phyloP scores from a whole-genome alignment of 169 alveolate species.

The Neospora caninum region DNA sequence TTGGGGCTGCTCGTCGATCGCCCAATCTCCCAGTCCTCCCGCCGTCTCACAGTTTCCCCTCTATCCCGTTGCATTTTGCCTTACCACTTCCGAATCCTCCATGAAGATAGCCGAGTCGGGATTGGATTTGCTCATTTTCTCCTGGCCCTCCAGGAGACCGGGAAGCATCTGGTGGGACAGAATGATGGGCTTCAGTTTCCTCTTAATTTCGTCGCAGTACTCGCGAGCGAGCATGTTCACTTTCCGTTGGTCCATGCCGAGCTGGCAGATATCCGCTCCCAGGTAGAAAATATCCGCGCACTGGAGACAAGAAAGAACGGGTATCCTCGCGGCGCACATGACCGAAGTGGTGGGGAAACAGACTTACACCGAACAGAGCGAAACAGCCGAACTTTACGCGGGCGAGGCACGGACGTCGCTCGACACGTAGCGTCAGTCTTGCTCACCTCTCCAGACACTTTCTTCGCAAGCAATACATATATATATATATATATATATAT shows the following conservation, averaged over 20 bases:
- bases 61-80: background rate
- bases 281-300: slow-evolving; percentile 98
- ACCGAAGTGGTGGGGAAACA: background rate
- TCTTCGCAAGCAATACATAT: no score
- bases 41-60: background rate
- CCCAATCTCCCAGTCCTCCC: background rate
- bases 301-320: slow-evolving; percentile 79
- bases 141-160: slow-evolving; percentile 96
- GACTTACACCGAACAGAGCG: no score
- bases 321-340: background rate
- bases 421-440: no score
- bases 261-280: slow-evolving; percentile 98
- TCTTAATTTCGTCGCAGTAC: slow-evolving; percentile 74
- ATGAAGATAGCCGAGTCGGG: slow-evolving; percentile 97
- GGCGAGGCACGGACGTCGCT: background rate
- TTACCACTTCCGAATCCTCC: slow-evolving; percentile 94
- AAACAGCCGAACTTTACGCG: background rate
- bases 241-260: slow-evolving; percentile 99
- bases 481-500: slow-evolving; percentile 49
- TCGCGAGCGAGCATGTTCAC: slow-evolving; percentile 99
- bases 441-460: no score
- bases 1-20: background rate
- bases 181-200: slow-evolving; percentile 86
- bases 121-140: slow-evolving; percentile 96
- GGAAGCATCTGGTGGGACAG: slow-evolving; percentile 91